These are phyloP conservation scores for Solanum hybrid DNA, from an alignment of 305 asterid genomes.

Conservation along the genomic window DNA sequence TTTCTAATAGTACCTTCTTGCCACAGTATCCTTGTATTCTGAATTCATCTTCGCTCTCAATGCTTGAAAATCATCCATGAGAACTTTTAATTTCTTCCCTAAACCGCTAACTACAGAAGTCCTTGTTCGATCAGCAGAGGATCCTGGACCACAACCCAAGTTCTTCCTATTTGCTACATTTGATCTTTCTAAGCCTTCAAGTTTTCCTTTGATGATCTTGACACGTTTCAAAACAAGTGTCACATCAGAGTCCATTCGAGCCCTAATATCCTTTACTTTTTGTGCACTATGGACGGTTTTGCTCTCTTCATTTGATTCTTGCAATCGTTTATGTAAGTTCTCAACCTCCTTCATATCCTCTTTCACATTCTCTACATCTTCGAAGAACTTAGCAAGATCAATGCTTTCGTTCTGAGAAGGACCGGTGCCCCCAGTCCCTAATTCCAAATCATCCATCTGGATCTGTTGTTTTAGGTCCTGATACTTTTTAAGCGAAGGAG, in stretches of 20 bases:
- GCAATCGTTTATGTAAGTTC: conserved; percentile 22
- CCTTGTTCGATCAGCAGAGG: conserved; percentile 42
- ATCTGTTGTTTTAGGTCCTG: conserved; percentile 39
- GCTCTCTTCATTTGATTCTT: conserved; percentile 40
- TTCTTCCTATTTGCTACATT: conserved; percentile 45
- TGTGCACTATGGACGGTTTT: conserved; percentile 30
- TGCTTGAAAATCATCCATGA: conserved; percentile 57
- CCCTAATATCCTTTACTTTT: conserved; percentile 38
- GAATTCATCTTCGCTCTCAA: conserved; percentile 46
- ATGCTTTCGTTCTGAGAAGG: conserved; percentile 14
- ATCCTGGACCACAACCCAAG: conserved; percentile 37
- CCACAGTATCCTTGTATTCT: conserved; percentile 56
- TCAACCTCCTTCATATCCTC: conserved; percentile 39
- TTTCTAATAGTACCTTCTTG: conserved; percentile 19
- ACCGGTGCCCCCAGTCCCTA: conserved; percentile 16
- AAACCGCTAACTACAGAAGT: conserved; percentile 44
- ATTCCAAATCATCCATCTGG: conserved; percentile 47
- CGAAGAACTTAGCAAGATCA: conserved; percentile 25
- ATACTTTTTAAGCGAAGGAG: conserved; percentile 52
- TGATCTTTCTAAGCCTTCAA: conserved; percentile 45
- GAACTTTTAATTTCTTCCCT: conserved; percentile 36
- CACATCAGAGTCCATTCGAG: conserved; percentile 33
- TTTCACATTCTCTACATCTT: conserved; percentile 45
- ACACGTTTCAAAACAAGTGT: conserved; percentile 43
- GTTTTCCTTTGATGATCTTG: conserved; percentile 53